phyloP scores from a whole-genome alignment of 305 asterid species.

The Rubia peregrina region DNA sequence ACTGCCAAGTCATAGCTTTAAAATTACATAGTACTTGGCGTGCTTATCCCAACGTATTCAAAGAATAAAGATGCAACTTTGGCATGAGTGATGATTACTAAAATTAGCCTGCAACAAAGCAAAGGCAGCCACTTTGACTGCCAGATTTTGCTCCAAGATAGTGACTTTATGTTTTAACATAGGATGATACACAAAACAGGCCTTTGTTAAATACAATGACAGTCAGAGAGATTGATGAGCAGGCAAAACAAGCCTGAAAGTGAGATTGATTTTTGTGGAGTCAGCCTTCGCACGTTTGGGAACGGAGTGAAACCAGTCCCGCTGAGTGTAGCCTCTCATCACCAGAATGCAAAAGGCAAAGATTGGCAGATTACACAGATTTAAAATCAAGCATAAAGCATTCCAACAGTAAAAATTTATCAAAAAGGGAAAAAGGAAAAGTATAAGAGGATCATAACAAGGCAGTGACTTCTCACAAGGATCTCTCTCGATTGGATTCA shows the following conservation, averaged over 20 bases:
- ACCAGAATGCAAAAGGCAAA: slow-evolving; percentile 35
- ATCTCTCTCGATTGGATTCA: slow-evolving; percentile 33
- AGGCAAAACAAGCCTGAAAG: slow-evolving; percentile 63
- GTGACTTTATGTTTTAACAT: too few species aligned
- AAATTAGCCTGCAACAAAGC: neutral
- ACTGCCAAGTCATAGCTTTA: too few species aligned
- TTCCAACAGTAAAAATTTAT: slow-evolving; percentile 18
- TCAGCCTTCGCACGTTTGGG: slow-evolving; percentile 87
- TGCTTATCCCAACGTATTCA: too few species aligned
- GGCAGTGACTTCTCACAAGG: slow-evolving; percentile 17
- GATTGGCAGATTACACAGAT: neutral
- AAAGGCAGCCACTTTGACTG: neutral
- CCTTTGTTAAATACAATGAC: neutral
- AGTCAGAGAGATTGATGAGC: neutral
- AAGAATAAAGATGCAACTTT: too few species aligned
- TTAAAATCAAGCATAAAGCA: slow-evolving; percentile 13
- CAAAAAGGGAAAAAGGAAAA: slow-evolving; percentile 23
- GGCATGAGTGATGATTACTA: too few species aligned
- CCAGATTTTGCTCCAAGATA: neutral
- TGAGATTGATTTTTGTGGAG: slow-evolving; percentile 68
- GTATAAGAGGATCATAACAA: slow-evolving; percentile 26
- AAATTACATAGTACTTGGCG: too few species aligned
- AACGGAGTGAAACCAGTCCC: slow-evolving; percentile 92
- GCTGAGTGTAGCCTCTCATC: slow-evolving; percentile 85
- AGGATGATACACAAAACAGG: neutral